phyloP scores from a whole-genome alignment of 2,329 filamentous ascomycete genomes.

The Ophiostoma montium region DNA sequence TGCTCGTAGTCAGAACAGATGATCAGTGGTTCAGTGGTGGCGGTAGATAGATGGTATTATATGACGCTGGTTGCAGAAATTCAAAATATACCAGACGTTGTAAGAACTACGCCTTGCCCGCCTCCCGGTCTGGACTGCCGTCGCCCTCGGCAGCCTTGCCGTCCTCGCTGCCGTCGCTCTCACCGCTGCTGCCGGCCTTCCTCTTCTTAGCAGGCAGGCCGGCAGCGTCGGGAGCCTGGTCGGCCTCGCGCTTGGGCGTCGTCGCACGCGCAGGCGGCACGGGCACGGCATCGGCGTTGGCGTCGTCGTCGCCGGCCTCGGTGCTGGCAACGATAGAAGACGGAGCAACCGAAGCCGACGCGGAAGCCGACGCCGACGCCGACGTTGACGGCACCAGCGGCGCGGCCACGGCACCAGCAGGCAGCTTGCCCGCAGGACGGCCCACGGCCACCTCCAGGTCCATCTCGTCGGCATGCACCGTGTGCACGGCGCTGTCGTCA shows the following conservation, averaged over 20 bases:
- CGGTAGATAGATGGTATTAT: no score
- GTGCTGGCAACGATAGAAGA: not conserved
- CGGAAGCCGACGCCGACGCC: no score
- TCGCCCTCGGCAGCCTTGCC: not conserved
- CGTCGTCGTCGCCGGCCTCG: constrained; percentile 16
- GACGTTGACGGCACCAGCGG: not conserved
- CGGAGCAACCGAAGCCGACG: constrained; percentile 7
- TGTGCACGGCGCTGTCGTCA: constrained; percentile 25
- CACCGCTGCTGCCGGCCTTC: constrained; percentile 25
- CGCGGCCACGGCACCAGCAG: constrained; percentile 11
- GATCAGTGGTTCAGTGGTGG: no score
- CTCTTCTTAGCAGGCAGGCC: constrained; percentile 31
- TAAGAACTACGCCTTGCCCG: no score
- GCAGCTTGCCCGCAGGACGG: constrained; percentile 25
- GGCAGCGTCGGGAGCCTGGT: constrained; percentile 27
- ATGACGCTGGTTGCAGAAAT: no score
- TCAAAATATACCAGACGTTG: no score
- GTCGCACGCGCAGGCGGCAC: not conserved
- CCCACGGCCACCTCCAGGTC: constrained; percentile 49
- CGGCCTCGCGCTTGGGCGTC: constrained; percentile 41
- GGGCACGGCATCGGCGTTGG: constrained; percentile 16
- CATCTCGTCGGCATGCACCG: constrained; percentile 31
- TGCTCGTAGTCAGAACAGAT: no score
- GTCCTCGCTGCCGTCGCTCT: not conserved
- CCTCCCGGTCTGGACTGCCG: no score